Conservation (phyloP, 2,329 filamentous ascomycete genomes). For the Xylaria hypoxylon region DNA sequence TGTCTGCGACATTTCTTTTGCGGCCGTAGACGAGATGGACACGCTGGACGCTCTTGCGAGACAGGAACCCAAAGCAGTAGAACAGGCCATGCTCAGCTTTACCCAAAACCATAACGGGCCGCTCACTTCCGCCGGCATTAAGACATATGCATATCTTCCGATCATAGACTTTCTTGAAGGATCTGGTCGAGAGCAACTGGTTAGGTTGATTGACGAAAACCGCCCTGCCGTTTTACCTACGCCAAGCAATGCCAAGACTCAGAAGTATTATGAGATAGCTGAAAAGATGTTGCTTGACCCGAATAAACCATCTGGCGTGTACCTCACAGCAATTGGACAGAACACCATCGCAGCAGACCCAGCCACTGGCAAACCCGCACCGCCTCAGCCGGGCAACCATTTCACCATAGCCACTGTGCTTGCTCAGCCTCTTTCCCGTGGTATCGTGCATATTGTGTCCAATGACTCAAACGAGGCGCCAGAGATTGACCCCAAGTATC, state of each 20-base stretch:
- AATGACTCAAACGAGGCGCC: constrained; percentile 1
- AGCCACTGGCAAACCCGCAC: constrained; percentile 13
- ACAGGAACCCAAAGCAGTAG: constrained; percentile 29
- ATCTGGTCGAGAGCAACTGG: constrained; percentile 17
- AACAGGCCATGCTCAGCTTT: constrained; percentile 33
- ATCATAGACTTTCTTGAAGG: constrained; percentile 11
- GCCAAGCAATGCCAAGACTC: neutral
- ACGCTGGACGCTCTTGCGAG: constrained; percentile 37
- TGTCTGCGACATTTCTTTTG: constrained; percentile 28
- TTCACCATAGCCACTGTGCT: constrained; percentile 32
- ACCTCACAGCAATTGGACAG: constrained; percentile 31
- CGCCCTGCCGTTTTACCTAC: neutral
- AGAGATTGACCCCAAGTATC: constrained; percentile 34
- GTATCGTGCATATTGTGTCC: constrained; percentile 35
- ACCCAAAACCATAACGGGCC: constrained; percentile 25
- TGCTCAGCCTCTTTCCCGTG: constrained; percentile 37
- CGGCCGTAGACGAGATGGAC: constrained; percentile 35
- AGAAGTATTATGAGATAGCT: constrained; percentile 31
- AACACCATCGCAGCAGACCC: constrained; percentile 24
- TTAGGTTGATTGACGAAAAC: constrained; percentile 22
- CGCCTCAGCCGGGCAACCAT: constrained; percentile 26
- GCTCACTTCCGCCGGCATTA: constrained; percentile 34
- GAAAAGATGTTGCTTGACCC: constrained; percentile 35
- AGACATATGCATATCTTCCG: constrained; percentile 40
- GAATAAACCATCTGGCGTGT: constrained; percentile 28